Conservation (phyloP, 176 grass and related monocot species). For the Raddia guianensis region DNA sequence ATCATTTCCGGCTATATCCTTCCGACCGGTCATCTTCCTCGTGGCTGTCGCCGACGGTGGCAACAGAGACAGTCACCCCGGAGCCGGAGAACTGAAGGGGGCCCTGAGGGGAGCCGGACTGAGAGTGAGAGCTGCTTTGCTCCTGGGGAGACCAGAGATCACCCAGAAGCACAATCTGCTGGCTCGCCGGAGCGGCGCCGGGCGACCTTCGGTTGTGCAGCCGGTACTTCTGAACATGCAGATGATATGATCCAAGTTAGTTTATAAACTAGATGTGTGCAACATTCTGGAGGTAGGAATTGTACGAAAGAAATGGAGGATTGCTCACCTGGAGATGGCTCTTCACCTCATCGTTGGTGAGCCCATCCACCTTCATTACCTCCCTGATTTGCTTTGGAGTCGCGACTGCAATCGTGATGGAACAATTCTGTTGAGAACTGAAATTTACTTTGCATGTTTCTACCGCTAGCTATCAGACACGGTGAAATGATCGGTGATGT, state of each 20-base stretch:
- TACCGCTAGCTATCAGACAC: neutral
- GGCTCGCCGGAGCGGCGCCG: constrained; percentile 22
- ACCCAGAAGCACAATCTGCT: constrained; percentile 46
- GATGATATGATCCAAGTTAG: constrained; percentile 32
- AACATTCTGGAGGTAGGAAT: neutral
- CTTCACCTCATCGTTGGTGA: constrained; percentile 99
- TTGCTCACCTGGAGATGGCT: constrained; percentile 94
- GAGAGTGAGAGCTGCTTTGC: constrained; percentile 67
- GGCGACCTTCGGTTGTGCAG: constrained; percentile 70
- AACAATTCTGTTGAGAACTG: constrained; percentile 35
- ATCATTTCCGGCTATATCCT: constrained; percentile 69
- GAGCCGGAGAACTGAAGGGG: constrained; percentile 67
- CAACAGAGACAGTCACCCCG: constrained; percentile 49
- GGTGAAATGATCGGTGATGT: constrained; percentile 10
- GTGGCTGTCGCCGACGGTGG: constrained; percentile 54
- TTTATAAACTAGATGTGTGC: neutral
- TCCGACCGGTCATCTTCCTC: constrained; percentile 75
- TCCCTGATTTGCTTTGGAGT: constrained; percentile 99
- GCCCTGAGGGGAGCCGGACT: constrained; percentile 72
- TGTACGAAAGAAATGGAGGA: neutral
- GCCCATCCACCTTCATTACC: constrained; percentile 94
- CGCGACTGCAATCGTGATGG: constrained; percentile 61
- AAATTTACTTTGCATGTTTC: neutral
- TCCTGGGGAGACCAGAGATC: constrained; percentile 58
- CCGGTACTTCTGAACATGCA: constrained; percentile 81